Evolutionary conservation across 139 green algal genomes (phyloP).

Genomic region (Tetraselmis striata): DNA sequence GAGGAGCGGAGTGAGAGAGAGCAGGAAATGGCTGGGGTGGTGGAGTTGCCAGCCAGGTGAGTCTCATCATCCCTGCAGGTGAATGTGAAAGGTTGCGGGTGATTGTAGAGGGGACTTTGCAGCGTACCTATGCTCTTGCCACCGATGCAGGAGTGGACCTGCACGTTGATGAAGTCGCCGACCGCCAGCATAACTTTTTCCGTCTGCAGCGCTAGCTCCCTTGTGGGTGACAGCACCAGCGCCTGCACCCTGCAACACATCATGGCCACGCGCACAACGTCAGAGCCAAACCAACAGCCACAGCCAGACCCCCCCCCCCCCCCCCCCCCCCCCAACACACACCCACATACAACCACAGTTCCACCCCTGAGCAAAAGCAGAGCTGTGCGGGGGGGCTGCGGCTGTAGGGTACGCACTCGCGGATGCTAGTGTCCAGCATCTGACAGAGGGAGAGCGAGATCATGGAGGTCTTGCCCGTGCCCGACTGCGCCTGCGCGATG

Average conservation of each 20-base stretch:
- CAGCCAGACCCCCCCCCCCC: neutral
- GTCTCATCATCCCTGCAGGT: too few species aligned
- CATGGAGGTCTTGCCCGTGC: constrained; percentile 96
- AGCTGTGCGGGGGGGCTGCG: neutral
- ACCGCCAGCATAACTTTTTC: constrained; percentile 86
- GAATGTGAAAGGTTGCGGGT: too few species aligned
- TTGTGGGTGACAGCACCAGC: constrained; percentile 93
- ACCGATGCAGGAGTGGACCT: constrained; percentile 90
- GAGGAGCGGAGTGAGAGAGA: too few species aligned
- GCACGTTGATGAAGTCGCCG: constrained; percentile 90
- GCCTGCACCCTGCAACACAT: constrained; percentile 37
- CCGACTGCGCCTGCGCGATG: constrained; percentile 96
- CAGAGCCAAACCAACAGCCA: neutral
- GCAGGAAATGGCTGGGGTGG: too few species aligned
- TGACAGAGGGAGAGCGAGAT: constrained; percentile 88
- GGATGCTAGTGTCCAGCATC: constrained; percentile 64
- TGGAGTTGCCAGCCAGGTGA: too few species aligned
- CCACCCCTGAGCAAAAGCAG: neutral
- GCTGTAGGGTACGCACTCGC: constrained; percentile 59
- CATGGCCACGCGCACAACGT: too few species aligned
- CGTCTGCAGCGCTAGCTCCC: constrained; percentile 94
- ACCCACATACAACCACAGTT: neutral
- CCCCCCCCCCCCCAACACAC: neutral
- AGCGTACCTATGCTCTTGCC: constrained; percentile 80
- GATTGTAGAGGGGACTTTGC: neutral